phyloP scores from a whole-genome alignment of 495 filamentous ascomycete species.

The Penicillium crystallinum region DNA sequence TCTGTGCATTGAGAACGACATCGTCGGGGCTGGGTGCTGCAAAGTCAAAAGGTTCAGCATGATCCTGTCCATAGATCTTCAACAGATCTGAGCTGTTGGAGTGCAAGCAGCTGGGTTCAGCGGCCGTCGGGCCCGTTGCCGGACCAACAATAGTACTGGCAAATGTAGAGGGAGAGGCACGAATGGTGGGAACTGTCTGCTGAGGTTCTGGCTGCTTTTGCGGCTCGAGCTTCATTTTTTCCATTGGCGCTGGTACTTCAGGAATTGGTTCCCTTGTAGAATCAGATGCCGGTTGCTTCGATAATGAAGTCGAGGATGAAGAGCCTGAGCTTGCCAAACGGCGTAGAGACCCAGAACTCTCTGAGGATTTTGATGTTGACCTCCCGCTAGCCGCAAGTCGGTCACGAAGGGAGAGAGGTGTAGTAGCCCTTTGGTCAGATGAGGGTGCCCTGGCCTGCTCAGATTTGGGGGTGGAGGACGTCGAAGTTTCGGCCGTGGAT shows the following conservation, averaged over 20 bases:
- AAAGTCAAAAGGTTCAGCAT: slow-evolving; percentile 62
- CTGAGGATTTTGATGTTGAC: slow-evolving; percentile 22
- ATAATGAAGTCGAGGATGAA: slow-evolving; percentile 11
- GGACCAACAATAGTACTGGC: slow-evolving; percentile 61
- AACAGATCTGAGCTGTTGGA: slow-evolving; percentile 44
- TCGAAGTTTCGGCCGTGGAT: slow-evolving; percentile 11
- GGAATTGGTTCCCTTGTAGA: slow-evolving; percentile 6
- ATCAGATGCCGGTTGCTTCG: slow-evolving; percentile 19
- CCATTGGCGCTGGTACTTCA: background rate
- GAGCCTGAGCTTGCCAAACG: slow-evolving; percentile 18
- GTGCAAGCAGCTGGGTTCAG: slow-evolving; percentile 38
- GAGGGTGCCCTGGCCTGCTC: slow-evolving; percentile 16
- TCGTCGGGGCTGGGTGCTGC: slow-evolving; percentile 92
- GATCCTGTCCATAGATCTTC: slow-evolving; percentile 43
- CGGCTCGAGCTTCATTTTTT: background rate
- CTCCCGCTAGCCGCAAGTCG: slow-evolving; percentile 34
- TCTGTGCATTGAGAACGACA: slow-evolving; percentile 79
- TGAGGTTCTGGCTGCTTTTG: slow-evolving; percentile 12
- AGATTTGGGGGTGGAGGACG: slow-evolving; percentile 2
- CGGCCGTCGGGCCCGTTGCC: slow-evolving; percentile 20
- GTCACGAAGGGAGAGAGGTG: slow-evolving; percentile 30
- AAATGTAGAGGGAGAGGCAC: slow-evolving; percentile 59
- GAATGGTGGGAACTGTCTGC: slow-evolving; percentile 20
- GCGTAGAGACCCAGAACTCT: slow-evolving; percentile 21
- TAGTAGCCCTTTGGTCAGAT: slow-evolving; percentile 16